Evolutionary conservation across 306 rosid species (phyloP).

Genomic region (Canavalia ensiformis): DNA sequence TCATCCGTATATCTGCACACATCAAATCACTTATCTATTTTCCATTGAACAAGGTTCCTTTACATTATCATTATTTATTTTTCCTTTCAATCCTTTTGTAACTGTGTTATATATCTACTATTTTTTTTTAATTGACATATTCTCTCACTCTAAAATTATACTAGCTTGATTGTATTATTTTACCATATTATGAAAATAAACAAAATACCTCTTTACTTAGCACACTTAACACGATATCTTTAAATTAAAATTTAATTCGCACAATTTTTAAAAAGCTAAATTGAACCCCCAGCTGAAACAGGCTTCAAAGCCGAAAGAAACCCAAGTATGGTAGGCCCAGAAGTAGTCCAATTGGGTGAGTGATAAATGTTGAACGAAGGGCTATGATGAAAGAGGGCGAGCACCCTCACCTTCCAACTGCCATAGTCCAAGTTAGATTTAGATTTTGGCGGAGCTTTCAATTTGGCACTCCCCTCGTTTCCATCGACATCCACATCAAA

Average conservation of each 20-base stretch:
- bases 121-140: too few relatives aligned
- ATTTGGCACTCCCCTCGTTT: constrained; percentile 31
- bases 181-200: too few relatives aligned
- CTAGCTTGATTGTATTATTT: background rate
- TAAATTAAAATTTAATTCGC: too few relatives aligned
- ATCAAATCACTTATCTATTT: too few relatives aligned
- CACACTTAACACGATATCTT: too few relatives aligned
- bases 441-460: constrained; percentile 44
- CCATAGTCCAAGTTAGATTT: background rate
- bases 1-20: too few relatives aligned
- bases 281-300: background rate
- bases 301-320: background rate
- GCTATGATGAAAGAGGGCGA: background rate
- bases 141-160: background rate
- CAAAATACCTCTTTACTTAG: too few relatives aligned
- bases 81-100: too few relatives aligned
- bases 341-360: background rate
- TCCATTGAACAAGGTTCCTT: too few relatives aligned
- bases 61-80: too few relatives aligned
- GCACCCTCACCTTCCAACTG: constrained; percentile 1
- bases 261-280: background rate
- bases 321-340: background rate
- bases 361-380: background rate
- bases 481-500: constrained; percentile 27
- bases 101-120: too few relatives aligned